These are phyloP conservation scores for Aureobasidium sp. DNA, from an alignment of 2,329 filamentous ascomycete species.

Conservation along the genomic window DNA sequence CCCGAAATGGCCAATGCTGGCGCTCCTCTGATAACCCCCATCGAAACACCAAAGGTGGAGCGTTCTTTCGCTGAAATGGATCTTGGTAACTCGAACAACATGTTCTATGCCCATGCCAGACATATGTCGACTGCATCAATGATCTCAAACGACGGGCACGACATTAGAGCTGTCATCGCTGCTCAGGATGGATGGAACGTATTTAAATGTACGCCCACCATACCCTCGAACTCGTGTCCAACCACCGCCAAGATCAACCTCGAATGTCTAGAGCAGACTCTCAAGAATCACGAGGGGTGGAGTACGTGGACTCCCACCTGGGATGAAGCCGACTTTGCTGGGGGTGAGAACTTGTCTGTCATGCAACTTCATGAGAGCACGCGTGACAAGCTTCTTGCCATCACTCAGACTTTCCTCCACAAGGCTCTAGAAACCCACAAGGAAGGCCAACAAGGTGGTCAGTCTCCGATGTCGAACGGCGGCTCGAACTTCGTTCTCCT, in stretches of 20 bases:
- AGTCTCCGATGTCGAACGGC: constrained; percentile 39
- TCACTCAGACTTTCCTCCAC: constrained; percentile 61
- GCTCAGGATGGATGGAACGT: constrained; percentile 45
- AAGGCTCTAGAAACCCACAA: constrained; percentile 62
- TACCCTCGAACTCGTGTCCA: constrained; percentile 40
- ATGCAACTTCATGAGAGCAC: constrained; percentile 45
- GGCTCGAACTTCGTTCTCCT: constrained; percentile 56
- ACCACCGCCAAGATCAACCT: constrained; percentile 43
- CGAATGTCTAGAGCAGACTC: constrained; percentile 41
- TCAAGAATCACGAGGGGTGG: constrained; percentile 44
- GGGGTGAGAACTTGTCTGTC: constrained; percentile 38
- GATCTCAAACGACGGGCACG: constrained; percentile 20
- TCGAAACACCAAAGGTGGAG: constrained; percentile 39
- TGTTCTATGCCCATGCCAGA: constrained; percentile 28
- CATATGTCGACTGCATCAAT: constrained; percentile 29
- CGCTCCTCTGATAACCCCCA: constrained; percentile 36
- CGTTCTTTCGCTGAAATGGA: constrained; percentile 39
- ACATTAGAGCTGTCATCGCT: constrained; percentile 40
- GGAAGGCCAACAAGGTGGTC: constrained; percentile 27
- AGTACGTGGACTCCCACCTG: constrained; percentile 42
- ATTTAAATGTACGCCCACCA: constrained; percentile 42
- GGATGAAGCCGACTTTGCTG: constrained; percentile 39
- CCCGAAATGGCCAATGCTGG: constrained; percentile 32
- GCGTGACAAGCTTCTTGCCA: constrained; percentile 61
- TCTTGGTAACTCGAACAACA: constrained; percentile 33